Percentiles rank a stretch among this genome's conserved stretches.
These are phyloP conservation scores for Sporothrix schenckii DNA, from an alignment of 2,329 filamentous ascomycete species.

Conservation along the genomic window DNA sequence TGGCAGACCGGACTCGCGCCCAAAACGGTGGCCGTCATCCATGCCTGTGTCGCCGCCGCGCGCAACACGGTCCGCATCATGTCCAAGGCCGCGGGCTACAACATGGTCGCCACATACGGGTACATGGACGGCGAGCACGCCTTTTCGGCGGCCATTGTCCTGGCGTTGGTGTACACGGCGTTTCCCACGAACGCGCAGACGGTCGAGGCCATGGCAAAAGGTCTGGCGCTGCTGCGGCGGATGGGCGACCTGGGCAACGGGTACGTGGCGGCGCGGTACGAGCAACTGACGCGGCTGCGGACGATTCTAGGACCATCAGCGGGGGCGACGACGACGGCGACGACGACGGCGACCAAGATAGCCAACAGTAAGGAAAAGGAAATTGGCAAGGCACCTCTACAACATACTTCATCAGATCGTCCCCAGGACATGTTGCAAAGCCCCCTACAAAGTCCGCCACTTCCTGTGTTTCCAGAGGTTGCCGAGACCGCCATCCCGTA, in stretches of 20 bases:
- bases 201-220: constrained; percentile 48
- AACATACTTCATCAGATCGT: no score
- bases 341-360: no score
- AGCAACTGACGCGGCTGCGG: constrained; percentile 39
- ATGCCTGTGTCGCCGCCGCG: constrained; percentile 56
- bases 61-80: constrained; percentile 54
- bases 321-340: not conserved
- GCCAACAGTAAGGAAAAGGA: no score
- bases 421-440: not conserved
- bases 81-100: constrained; percentile 52
- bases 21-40: constrained; percentile 55
- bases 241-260: constrained; percentile 59
- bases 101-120: constrained; percentile 59
- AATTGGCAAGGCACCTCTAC: no score
- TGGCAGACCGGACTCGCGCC: constrained; percentile 54
- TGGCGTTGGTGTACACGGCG: constrained; percentile 58
- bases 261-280: constrained; percentile 48
- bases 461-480: not conserved
- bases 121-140: constrained; percentile 62
- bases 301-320: constrained; percentile 27
- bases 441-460: not conserved
- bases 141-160: constrained; percentile 57
- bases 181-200: constrained; percentile 52
- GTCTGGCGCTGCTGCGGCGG: constrained; percentile 51
- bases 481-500: not conserved